phyloP scores from a whole-genome alignment of 768 basidiomycete species.

The Termitomyces titanicus region DNA sequence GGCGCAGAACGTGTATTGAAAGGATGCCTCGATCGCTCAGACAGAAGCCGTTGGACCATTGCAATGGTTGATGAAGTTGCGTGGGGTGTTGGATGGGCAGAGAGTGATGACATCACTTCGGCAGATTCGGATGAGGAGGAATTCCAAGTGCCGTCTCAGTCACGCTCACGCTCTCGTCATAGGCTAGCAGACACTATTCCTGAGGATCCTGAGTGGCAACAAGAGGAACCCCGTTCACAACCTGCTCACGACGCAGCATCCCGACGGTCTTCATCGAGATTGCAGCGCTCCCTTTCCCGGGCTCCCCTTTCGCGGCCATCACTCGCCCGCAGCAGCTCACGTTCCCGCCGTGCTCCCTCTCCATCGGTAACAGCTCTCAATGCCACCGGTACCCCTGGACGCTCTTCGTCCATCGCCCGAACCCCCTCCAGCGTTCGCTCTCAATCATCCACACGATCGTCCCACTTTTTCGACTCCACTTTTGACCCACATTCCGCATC shows the following conservation, averaged over 20 bases:
- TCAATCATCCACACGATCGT: slow-evolving; percentile 21
- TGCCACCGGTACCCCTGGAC: background rate
- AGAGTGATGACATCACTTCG: slow-evolving; percentile 40
- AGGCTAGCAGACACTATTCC: slow-evolving; percentile 15
- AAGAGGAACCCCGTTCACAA: slow-evolving; percentile 22
- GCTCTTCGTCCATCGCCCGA: background rate
- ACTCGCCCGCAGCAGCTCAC: slow-evolving; percentile 37
- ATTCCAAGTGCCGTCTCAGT: slow-evolving; percentile 20
- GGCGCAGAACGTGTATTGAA: slow-evolving; percentile 66
- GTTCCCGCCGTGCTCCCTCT: slow-evolving; percentile 26
- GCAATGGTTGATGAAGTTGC: slow-evolving; percentile 74
- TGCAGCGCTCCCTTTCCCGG: slow-evolving; percentile 47
- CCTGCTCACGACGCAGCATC: slow-evolving; percentile 33
- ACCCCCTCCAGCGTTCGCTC: slow-evolving; percentile 13
- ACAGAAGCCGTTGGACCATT: slow-evolving; percentile 72
- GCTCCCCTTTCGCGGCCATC: slow-evolving; percentile 39
- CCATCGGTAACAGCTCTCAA: slow-evolving; percentile 17
- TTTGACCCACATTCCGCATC: slow-evolving; percentile 21
- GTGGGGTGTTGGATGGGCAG: slow-evolving; percentile 76
- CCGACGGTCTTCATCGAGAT: slow-evolving; percentile 37
- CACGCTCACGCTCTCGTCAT: slow-evolving; percentile 28
- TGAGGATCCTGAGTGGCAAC: slow-evolving; percentile 21
- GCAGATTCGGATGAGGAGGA: slow-evolving; percentile 24
- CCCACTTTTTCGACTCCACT: slow-evolving; percentile 19
- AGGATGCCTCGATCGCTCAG: slow-evolving; percentile 74